Percentiles rank a stretch among this genome's conserved stretches.
These are phyloP conservation scores for Capsicum rhomboideum DNA, from an alignment of 257 asterid species.

Conservation along the genomic window DNA sequence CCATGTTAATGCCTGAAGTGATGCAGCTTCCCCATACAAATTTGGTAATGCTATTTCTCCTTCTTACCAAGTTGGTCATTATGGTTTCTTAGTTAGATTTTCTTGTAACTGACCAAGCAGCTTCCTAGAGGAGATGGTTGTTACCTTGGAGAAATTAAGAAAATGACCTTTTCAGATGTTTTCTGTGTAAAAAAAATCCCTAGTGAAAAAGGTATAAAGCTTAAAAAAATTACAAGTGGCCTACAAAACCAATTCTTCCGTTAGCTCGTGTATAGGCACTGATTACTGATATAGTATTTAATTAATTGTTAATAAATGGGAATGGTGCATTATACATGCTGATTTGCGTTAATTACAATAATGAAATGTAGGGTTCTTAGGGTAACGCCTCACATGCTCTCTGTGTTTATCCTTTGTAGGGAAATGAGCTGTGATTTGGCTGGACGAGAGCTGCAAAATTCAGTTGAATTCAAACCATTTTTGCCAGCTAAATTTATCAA, in stretches of 20 bases:
- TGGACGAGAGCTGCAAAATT: conserved; percentile 22
- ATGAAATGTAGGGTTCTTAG: conserved; percentile 15
- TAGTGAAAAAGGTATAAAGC: too few species aligned
- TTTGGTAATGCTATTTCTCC: conserved; percentile 23
- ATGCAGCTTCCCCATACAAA: conserved; percentile 1
- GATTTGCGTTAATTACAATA: conserved; percentile 9
- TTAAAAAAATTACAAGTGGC: too few species aligned
- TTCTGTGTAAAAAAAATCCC: too few species aligned
- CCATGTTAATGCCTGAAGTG: conserved; percentile 25
- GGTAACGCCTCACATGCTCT: conserved; percentile 29
- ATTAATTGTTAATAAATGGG: not conserved
- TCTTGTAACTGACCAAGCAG: not conserved
- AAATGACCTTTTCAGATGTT: too few species aligned
- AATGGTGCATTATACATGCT: conserved; percentile 9
- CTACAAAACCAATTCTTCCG: too few species aligned
- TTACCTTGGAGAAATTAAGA: not conserved
- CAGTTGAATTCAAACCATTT: conserved; percentile 13
- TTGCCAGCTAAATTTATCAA: conserved; percentile 6
- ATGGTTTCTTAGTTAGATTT: not conserved
- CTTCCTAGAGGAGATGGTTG: not conserved
- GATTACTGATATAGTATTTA: too few species aligned
- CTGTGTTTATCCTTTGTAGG: conserved; percentile 30
- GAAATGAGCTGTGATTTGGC: conserved; percentile 24
- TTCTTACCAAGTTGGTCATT: not conserved
- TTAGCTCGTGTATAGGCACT: too few species aligned